Conservation (phyloP, 768 basidiomycete species). For the Mycena kentingensis region DNA sequence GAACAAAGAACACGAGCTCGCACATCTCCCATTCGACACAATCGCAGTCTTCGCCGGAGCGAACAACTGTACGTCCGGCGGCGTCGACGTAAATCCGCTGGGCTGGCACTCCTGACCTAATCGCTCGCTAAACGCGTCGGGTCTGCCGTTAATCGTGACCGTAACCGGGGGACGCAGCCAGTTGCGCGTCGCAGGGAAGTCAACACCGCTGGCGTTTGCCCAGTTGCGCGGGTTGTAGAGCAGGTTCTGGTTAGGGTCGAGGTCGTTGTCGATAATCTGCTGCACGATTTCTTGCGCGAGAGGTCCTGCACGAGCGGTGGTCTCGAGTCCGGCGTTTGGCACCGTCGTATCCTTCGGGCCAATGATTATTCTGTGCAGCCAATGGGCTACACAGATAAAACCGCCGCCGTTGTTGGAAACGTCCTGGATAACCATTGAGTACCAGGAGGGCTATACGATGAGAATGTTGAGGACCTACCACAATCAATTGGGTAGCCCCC, state of each 20-base stretch:
- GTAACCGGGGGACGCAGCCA: conserved; percentile 50
- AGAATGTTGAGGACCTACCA: conserved; percentile 39
- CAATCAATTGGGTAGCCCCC: conserved; percentile 57
- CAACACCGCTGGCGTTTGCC: conserved; percentile 47
- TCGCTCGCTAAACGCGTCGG: conserved; percentile 52
- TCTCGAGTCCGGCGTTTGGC: conserved; percentile 46
- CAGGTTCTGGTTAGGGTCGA: conserved; percentile 46
- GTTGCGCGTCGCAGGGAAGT: conserved; percentile 41
- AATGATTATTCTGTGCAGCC: conserved; percentile 52
- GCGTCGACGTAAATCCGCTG: conserved; percentile 23
- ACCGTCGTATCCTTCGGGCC: conserved; percentile 53
- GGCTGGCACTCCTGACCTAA: conserved; percentile 51
- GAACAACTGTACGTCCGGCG: conserved; percentile 52
- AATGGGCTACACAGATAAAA: conserved; percentile 63
- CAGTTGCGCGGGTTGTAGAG: conserved; percentile 54
- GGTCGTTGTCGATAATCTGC: conserved; percentile 39
- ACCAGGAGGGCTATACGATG: no score
- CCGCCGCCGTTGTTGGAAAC: conserved; percentile 52
- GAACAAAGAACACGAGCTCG: conserved; percentile 50
- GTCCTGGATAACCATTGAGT: no score
- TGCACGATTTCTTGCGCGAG: conserved; percentile 53
- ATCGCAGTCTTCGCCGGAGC: conserved; percentile 51
- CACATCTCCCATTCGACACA: conserved; percentile 55
- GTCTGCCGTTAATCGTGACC: conserved; percentile 46
- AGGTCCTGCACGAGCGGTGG: conserved; percentile 47